Conservation (phyloP, 495 filamentous ascomycete genomes). For the Aspergillus sclerotiicarbonarius region DNA sequence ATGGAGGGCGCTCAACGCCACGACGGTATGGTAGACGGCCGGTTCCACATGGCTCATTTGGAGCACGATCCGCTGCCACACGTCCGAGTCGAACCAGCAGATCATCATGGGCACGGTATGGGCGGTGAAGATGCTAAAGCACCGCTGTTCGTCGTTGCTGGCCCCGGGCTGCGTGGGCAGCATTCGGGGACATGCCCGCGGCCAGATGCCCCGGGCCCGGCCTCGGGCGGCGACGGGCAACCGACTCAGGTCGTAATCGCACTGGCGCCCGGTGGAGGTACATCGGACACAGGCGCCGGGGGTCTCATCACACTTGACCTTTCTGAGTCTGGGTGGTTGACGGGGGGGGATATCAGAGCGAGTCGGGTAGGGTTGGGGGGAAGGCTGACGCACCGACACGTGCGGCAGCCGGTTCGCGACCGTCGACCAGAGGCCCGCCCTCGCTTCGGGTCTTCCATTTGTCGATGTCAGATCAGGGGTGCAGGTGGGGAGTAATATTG, state of each 20-base stretch:
- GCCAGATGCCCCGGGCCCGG: too few relatives aligned
- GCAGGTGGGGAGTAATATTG: too few relatives aligned
- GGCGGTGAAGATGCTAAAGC: slow-evolving; percentile 36
- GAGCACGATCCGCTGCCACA: slow-evolving; percentile 49
- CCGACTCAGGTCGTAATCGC: not conserved
- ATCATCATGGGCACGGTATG: slow-evolving; percentile 42
- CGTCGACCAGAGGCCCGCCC: too few relatives aligned
- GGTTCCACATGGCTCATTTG: slow-evolving; percentile 45
- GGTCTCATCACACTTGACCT: slow-evolving; percentile 3
- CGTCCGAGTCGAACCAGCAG: slow-evolving; percentile 37
- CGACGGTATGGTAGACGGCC: slow-evolving; percentile 51
- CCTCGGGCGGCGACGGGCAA: not conserved
- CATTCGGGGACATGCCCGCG: not conserved
- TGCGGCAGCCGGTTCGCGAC: too few relatives aligned
- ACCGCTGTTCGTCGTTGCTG: slow-evolving; percentile 16
- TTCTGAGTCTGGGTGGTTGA: not conserved
- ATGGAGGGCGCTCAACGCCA: slow-evolving; percentile 42
- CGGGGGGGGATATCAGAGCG: too few relatives aligned
- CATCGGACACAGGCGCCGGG: not conserved
- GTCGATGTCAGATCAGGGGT: too few relatives aligned
- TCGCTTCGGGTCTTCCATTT: too few relatives aligned
- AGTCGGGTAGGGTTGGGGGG: too few relatives aligned
- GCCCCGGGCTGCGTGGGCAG: not conserved
- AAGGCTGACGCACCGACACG: too few relatives aligned
- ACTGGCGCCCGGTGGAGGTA: not conserved